phyloP scores from a whole-genome alignment of 345 rosid species.

The Crucihimalaya himalaica region DNA sequence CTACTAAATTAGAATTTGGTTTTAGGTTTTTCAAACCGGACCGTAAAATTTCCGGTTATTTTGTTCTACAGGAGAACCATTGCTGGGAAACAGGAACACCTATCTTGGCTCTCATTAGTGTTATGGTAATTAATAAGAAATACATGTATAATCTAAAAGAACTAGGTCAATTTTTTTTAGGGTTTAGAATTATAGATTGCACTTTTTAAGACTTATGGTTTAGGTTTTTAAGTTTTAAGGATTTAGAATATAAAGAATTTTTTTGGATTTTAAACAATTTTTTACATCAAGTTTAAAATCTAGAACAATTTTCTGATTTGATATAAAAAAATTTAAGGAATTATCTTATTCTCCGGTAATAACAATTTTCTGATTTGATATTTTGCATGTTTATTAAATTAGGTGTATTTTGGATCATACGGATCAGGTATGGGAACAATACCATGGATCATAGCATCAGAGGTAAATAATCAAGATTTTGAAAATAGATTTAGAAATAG shows the following conservation, averaged over 20 bases:
- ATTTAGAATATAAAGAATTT: background rate
- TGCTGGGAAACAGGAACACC: slow-evolving; percentile 42
- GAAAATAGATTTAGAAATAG: background rate
- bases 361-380: no score
- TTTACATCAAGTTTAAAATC: background rate
- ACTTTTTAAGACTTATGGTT: background rate
- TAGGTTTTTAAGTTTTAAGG: background rate
- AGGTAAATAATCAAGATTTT: slow-evolving; percentile 38
- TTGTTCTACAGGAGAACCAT: slow-evolving; percentile 48
- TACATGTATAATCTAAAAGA: no score
- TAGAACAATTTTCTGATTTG: background rate
- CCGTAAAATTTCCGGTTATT: background rate
- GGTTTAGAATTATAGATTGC: background rate
- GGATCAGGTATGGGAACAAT: slow-evolving; percentile 50
- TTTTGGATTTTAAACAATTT: background rate
- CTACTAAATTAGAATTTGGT: background rate
- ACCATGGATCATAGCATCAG: slow-evolving; percentile 53
- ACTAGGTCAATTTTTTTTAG: background rate
- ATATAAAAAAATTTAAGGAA: background rate
- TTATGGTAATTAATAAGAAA: slow-evolving; percentile 28
- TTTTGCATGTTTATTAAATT: background rate
- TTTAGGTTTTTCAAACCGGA: background rate
- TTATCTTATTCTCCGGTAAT: no score
- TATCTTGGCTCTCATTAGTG: slow-evolving; percentile 37
- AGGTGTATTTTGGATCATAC: slow-evolving; percentile 48